Evolutionary conservation across 2,329 filamentous ascomycete genomes (phyloP), one percentile per base, ranked within the genome.

Genomic region (Claviceps africana): DNA sequence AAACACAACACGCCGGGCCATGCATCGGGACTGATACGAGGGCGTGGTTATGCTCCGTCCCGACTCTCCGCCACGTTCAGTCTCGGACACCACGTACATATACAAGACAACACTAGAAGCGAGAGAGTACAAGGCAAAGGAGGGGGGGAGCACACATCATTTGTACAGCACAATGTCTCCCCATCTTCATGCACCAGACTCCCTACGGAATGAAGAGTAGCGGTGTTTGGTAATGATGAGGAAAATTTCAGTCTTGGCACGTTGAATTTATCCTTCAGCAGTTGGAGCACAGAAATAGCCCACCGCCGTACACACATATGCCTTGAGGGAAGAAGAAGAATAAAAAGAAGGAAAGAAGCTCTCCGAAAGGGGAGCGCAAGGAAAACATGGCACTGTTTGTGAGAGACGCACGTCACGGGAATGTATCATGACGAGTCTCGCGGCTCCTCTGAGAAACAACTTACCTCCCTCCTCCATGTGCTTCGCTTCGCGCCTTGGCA

Each of bases 231-330:
- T 78, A 78, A 77, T 77, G 70, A 67, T 69, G 67, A 67, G 72
- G 72, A 65, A 59, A 54, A 60, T 61, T 73, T 61, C 58, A 28
- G 65, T 78, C 70, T 78, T 70, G 75, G 75, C 75, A 78, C 74
- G 75, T 69, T 68, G 58, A 68, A 69, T 66, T 66, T 58, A 69
- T 77, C 75, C 75, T 78, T 78, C 75, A 77, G 71, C 74, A 74
- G 70, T 61, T 66, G 63, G 71, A 72, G 74, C 73, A 75, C 67
- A 62, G 65, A 64, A 56, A 64, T 67, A 68, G 72, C 72, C 71
- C 73, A 68, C 65, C 73, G 75, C 72, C 76, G 75, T 78, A 78
- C 75, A 78, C 75, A 78, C 75, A 69, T 67, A 78, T 78, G 75
- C 75, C 75, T 28, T 15, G 10, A 13, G 11, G 11, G 21, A 28